Evolutionary conservation across 306 rosid species (phyloP).

Genomic region (Fragaria iinumae): DNA sequence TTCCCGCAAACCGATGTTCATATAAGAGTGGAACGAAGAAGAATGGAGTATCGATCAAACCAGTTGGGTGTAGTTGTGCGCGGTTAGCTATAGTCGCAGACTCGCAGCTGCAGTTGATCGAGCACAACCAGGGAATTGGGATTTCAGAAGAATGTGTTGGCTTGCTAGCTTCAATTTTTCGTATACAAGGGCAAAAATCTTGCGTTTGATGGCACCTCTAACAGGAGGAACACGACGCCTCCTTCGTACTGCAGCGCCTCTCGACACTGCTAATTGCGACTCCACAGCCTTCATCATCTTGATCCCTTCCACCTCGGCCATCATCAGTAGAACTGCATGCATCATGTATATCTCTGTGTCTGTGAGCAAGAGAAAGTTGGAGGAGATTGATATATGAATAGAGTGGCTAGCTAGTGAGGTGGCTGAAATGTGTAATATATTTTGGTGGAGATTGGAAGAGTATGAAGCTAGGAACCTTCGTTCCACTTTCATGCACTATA

Average conservation of each 20-base stretch:
- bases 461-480: not conserved
- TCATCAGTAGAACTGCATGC: not conserved
- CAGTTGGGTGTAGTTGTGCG: not conserved
- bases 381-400: not conserved
- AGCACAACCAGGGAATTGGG: not conserved
- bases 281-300: slow-evolving; percentile 16
- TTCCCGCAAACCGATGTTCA: not conserved
- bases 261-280: not conserved
- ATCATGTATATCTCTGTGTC: not conserved
- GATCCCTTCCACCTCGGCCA: slow-evolving; percentile 13
- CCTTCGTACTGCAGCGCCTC: not conserved
- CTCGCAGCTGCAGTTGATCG: not conserved
- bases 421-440: not conserved
- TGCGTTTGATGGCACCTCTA: slow-evolving; percentile 49
- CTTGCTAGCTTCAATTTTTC: slow-evolving; percentile 28
- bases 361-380: not conserved
- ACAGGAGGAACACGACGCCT: slow-evolving; percentile 19
- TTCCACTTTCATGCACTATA: not conserved
- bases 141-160: slow-evolving; percentile 13
- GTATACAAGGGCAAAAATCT: slow-evolving; percentile 29
- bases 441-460: not conserved
- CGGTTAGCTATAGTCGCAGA: not conserved
- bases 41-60: not conserved
- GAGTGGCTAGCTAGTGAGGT: not conserved
- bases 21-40: not conserved